phyloP scores from a whole-genome alignment of 2,329 filamentous ascomycete species.

The Stemphylium vesicarium region DNA sequence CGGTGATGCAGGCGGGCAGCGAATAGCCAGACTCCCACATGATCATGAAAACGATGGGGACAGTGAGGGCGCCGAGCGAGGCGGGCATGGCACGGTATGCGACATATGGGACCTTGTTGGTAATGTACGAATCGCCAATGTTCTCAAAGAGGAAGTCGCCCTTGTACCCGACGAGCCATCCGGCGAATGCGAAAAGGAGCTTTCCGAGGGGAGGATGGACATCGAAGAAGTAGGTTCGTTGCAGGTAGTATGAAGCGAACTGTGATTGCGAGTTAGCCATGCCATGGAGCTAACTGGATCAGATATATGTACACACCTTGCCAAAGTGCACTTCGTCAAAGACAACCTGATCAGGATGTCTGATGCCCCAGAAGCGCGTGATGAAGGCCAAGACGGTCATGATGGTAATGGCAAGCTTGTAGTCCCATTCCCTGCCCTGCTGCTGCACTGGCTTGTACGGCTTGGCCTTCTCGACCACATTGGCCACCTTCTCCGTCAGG shows the following conservation, averaged over 20 bases:
- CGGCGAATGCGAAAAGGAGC: slow-evolving; percentile 94
- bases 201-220: slow-evolving; percentile 98
- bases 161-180: slow-evolving; percentile 97
- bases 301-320: slow-evolving; percentile 70
- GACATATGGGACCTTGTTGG: slow-evolving; percentile 96
- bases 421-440: slow-evolving; percentile 74
- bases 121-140: slow-evolving; percentile 97
- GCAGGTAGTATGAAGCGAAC: slow-evolving; percentile 77
- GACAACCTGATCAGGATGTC: slow-evolving; percentile 93
- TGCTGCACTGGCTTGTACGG: slow-evolving; percentile 41
- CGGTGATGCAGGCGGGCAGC: slow-evolving; percentile 86
- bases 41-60: slow-evolving; percentile 92
- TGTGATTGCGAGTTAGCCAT: slow-evolving; percentile 34
- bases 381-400: slow-evolving; percentile 85
- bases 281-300: background rate
- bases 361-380: slow-evolving; percentile 95
- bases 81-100: slow-evolving; percentile 94
- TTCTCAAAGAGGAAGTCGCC: slow-evolving; percentile 98
- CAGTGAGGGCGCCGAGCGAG: slow-evolving; percentile 87
- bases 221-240: slow-evolving; percentile 99
- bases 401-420: slow-evolving; percentile 76
- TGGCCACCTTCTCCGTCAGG: slow-evolving; percentile 36
- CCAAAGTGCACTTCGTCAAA: slow-evolving; percentile 99
- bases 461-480: slow-evolving; percentile 42
- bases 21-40: slow-evolving; percentile 99